These are phyloP conservation scores for Aureobasidium sp. DNA, from an alignment of 2,329 filamentous ascomycete species.

Conservation along the genomic window DNA sequence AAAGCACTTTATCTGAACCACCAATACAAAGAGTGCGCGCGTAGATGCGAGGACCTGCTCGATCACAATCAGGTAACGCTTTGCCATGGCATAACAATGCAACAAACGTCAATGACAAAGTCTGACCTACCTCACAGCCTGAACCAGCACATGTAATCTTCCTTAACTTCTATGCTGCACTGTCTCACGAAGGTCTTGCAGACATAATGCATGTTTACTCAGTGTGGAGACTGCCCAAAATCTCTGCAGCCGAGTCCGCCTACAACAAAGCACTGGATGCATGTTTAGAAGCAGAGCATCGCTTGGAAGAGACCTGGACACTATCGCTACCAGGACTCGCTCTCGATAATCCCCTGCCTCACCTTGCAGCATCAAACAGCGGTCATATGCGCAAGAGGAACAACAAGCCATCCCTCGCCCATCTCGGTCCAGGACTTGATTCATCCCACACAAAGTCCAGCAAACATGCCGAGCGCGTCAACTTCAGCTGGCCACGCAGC, in stretches of 20 bases:
- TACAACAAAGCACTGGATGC: conserved; percentile 28
- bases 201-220: conserved; percentile 42
- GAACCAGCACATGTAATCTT: conserved; percentile 23
- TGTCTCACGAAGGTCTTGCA: conserved; percentile 42
- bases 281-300: conserved; percentile 19
- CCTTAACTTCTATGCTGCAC: conserved; percentile 41
- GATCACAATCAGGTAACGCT: background rate
- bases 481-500: conserved; percentile 6
- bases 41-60: conserved; percentile 25
- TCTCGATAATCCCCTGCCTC: background rate
- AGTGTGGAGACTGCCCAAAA: conserved; percentile 35
- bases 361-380: background rate
- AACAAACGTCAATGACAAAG: background rate
- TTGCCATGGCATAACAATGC: background rate
- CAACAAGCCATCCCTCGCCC: background rate
- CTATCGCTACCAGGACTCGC: background rate
- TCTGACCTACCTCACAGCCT: conserved; percentile 30
- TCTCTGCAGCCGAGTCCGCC: conserved; percentile 35
- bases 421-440: background rate
- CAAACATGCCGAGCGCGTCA: background rate
- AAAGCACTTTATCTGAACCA: conserved; percentile 25
- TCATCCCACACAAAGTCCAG: background rate
- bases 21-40: conserved; percentile 28
- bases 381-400: background rate
- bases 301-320: background rate